Percentiles rank a stretch among this genome's conserved stretches.
phyloP scores from a whole-genome alignment of 148 eudicot genomes.

The Talinum fruticosum region DNA sequence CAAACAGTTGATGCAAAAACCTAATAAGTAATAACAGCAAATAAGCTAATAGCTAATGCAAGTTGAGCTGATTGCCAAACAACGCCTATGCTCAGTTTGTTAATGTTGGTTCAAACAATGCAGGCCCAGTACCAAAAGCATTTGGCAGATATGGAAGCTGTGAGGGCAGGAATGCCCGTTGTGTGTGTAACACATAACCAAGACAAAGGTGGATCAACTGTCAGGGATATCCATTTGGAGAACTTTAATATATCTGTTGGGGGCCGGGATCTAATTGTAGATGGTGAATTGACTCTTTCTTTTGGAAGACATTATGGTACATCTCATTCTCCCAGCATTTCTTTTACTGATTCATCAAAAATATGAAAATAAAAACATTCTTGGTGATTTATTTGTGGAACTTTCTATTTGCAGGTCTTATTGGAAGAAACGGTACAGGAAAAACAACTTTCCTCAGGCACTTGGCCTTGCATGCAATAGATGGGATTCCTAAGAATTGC shows the following conservation, averaged over 20 bases:
- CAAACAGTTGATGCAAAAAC: too few relatives aligned
- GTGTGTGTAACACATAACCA: slow-evolving; percentile 69
- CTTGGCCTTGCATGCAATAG: slow-evolving; percentile 96
- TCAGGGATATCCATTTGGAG: slow-evolving; percentile 90
- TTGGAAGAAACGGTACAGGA: slow-evolving; percentile 99
- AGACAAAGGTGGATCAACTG: slow-evolving; percentile 53
- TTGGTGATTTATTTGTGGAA: neutral
- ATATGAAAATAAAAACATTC: too few relatives aligned
- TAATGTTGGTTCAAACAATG: slow-evolving; percentile 15
- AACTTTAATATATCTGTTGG: slow-evolving; percentile 92
- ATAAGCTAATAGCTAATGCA: too few relatives aligned
- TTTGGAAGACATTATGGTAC: slow-evolving; percentile 93
- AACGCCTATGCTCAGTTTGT: neutral
- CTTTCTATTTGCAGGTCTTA: slow-evolving; percentile 65
- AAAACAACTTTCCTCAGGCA: slow-evolving; percentile 96
- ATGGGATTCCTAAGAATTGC: slow-evolving; percentile 93
- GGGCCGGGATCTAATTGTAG: slow-evolving; percentile 93
- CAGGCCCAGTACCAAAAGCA: slow-evolving; percentile 85
- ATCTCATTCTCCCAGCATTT: neutral
- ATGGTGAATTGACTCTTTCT: slow-evolving; percentile 79
- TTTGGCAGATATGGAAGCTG: slow-evolving; percentile 95
- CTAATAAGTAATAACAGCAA: too few relatives aligned
- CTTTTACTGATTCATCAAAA: neutral
- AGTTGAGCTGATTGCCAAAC: too few relatives aligned
- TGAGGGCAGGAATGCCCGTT: slow-evolving; percentile 91